Conservation (phyloP, 768 basidiomycete species). For the Xanthoconium purpureum region DNA sequence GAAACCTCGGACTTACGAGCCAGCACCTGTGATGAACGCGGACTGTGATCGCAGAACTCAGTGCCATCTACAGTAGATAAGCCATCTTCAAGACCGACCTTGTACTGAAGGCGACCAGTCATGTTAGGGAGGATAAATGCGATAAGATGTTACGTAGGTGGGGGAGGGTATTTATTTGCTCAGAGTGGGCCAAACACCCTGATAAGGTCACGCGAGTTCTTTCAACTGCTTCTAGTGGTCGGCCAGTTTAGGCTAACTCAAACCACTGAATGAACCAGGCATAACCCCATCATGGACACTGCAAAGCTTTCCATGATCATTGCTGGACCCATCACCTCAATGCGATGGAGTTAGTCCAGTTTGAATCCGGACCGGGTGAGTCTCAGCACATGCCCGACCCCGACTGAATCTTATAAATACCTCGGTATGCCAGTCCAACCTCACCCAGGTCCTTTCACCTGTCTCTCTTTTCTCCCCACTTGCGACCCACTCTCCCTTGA, state of each 20-base stretch:
- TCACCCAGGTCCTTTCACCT: not conserved
- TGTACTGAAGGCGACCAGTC: conserved; percentile 67
- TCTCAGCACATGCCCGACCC: conserved; percentile 12
- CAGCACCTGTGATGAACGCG: conserved; percentile 84
- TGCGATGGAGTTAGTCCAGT: conserved; percentile 8
- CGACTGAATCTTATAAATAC: conserved; percentile 24
- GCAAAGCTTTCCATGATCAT: not conserved
- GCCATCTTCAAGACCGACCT: conserved; percentile 37
- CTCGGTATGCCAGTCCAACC: not conserved
- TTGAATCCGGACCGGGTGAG: conserved; percentile 17
- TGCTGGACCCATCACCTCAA: not conserved
- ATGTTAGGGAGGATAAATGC: conserved; percentile 33
- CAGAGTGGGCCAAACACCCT: no score
- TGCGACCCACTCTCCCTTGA: conserved; percentile 10
- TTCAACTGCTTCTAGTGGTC: not conserved
- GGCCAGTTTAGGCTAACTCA: not conserved
- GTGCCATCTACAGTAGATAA: not conserved
- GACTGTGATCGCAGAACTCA: conserved; percentile 42
- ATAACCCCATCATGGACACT: not conserved
- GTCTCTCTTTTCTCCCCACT: not conserved
- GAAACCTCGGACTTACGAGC: conserved; percentile 56
- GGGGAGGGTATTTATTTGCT: conserved; percentile 1
- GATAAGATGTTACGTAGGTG: not conserved
- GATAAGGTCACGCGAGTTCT: no score
- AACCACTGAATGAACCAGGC: no score